A percentile compares a stretch with the other conserved stretches of the same genome.
Evolutionary conservation across 139 green algal species (phyloP).

Genomic region (Auxenochlorella pyrenoidosa): DNA sequence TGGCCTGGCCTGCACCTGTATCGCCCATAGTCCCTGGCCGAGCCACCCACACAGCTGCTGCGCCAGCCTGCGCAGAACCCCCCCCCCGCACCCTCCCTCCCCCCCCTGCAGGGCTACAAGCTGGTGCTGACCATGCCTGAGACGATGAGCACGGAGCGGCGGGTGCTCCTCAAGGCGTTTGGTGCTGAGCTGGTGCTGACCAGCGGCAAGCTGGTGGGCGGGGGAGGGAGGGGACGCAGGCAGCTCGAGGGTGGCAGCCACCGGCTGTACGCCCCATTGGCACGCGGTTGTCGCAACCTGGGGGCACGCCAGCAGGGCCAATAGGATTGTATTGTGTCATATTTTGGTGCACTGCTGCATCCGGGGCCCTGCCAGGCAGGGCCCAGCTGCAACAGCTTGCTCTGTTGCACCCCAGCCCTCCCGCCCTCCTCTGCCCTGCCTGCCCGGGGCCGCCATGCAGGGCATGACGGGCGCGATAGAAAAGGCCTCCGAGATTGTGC

Average conservation of each 20-base stretch:
- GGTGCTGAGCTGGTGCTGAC: conserved; percentile 93
- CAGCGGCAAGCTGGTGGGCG: conserved; percentile 57
- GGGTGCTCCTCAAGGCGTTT: conserved; percentile 93
- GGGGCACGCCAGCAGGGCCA: too few species aligned
- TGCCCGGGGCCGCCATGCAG: conserved; percentile 9
- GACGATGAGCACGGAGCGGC: conserved; percentile 95
- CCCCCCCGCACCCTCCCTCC: conserved; percentile 9
- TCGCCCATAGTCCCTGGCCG: too few species aligned
- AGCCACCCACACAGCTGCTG: too few species aligned
- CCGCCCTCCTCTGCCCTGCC: neutral
- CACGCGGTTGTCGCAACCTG: too few species aligned
- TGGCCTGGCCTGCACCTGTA: too few species aligned
- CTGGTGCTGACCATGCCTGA: conserved; percentile 98
- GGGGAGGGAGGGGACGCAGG: neutral
- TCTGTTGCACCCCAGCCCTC: neutral
- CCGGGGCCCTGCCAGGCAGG: neutral
- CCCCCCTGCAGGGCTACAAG: conserved; percentile 92
- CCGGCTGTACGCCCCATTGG: too few species aligned
- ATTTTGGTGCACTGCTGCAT: neutral
- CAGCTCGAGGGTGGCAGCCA: neutral
- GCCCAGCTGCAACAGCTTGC: neutral
- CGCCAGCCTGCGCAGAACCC: too few species aligned
- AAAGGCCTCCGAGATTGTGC: conserved; percentile 93
- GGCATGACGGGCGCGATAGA: conserved; percentile 86
- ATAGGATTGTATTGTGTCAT: too few species aligned